Evolutionary conservation across 202 grass and related monocot genomes (phyloP).

Genomic region (Sporobolus alterniflorus): DNA sequence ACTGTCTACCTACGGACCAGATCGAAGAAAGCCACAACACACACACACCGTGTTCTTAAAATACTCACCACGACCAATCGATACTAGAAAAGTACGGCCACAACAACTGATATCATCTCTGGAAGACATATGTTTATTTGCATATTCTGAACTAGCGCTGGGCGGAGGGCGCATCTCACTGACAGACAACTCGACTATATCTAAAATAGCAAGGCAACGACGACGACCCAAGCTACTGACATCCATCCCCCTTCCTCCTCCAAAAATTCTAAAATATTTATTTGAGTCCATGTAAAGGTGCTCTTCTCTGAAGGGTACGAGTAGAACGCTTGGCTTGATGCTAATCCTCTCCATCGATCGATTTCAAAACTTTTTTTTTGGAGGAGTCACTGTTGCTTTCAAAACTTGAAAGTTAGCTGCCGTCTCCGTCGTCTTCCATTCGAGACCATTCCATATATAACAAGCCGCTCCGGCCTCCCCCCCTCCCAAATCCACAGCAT

Average conservation of each 20-base stretch:
- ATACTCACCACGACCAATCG: not conserved
- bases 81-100: not conserved
- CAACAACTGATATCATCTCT: not conserved
- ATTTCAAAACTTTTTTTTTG: not conserved
- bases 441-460: slow-evolving; percentile 15
- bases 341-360: not conserved
- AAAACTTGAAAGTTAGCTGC: slow-evolving; percentile 1
- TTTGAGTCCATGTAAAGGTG: no score
- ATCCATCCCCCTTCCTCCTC: not conserved
- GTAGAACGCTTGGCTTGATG: not conserved
- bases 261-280: not conserved
- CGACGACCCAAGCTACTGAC: no score
- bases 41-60: not conserved
- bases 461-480: not conserved
- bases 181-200: not conserved
- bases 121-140: no score
- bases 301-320: not conserved
- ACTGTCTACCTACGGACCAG: not conserved
- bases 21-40: not conserved
- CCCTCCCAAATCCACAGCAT: not conserved
- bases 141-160: no score
- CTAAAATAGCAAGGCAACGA: no score
- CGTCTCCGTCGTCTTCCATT: not conserved
- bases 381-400: not conserved
- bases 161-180: not conserved